Evolutionary conservation across 345 rosid genomes (phyloP).

Genomic region (Moricandia moricandioides): DNA sequence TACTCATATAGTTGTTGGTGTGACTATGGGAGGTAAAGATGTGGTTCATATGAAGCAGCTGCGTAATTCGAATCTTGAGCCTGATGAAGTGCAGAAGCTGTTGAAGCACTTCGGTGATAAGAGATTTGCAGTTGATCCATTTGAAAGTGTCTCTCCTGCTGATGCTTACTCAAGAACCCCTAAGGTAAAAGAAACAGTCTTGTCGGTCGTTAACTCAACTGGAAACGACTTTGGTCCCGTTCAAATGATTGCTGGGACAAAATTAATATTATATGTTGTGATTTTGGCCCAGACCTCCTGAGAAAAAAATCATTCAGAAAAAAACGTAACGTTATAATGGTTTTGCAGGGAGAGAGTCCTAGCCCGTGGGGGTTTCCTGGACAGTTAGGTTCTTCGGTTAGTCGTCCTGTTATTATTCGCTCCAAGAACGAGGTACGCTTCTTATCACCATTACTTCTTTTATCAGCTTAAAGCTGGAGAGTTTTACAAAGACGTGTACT

Average conservation of each 20-base stretch:
- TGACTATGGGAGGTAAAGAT: slow-evolving; percentile 86
- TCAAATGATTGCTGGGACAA: background rate
- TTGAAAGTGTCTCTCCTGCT: slow-evolving; percentile 7
- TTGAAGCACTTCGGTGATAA: slow-evolving; percentile 65
- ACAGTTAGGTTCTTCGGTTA: slow-evolving; percentile 39
- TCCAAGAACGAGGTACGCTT: slow-evolving; percentile 64
- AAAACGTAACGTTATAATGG: background rate
- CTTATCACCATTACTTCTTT: slow-evolving; percentile 1
- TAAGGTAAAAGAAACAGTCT: slow-evolving; percentile 41
- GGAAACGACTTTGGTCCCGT: background rate
- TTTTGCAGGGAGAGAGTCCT: slow-evolving; percentile 49
- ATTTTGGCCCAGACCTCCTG: no score
- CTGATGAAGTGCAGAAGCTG: slow-evolving; percentile 60
- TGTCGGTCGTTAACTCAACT: background rate
- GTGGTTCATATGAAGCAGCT: slow-evolving; percentile 69
- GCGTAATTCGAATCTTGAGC: slow-evolving; percentile 57
- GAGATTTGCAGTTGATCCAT: slow-evolving; percentile 49
- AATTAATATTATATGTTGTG: no score
- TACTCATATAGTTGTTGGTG: slow-evolving; percentile 77
- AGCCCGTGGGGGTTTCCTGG: slow-evolving; percentile 44
- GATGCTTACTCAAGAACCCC: slow-evolving; percentile 35
- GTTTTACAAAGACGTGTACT: background rate
- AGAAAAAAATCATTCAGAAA: no score
- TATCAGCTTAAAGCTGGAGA: background rate
- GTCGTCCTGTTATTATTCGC: slow-evolving; percentile 41